These are phyloP conservation scores for Pulveroboletus ravenelii DNA, from an alignment of 768 basidiomycete species.

Conservation along the genomic window DNA sequence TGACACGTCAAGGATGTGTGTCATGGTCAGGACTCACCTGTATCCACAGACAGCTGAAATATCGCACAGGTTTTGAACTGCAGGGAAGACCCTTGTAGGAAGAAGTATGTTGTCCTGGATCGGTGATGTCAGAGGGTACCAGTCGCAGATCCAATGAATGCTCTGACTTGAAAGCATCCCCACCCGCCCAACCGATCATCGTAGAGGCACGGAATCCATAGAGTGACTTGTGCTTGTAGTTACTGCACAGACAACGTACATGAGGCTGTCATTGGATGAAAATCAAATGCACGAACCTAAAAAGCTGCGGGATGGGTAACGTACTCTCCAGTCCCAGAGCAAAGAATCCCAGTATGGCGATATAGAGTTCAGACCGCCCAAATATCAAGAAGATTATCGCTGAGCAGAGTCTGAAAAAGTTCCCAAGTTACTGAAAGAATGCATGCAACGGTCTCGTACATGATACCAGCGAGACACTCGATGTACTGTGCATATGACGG, in stretches of 20 bases:
- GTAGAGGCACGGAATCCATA: constrained; percentile 86
- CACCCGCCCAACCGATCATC: constrained; percentile 76
- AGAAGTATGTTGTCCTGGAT: constrained; percentile 73
- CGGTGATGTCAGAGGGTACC: constrained; percentile 15
- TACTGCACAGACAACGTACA: constrained; percentile 41
- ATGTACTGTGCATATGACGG: constrained; percentile 69
- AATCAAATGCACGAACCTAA: constrained; percentile 47
- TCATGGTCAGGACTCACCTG: constrained; percentile 44
- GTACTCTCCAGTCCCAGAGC: constrained; percentile 83
- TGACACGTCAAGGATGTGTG: constrained; percentile 4
- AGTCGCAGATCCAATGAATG: constrained; percentile 4
- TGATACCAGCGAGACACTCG: constrained; percentile 75
- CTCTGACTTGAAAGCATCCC: constrained; percentile 78
- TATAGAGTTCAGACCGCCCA: constrained; percentile 54
- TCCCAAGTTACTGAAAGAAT: constrained; percentile 3
- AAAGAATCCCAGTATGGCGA: constrained; percentile 65
- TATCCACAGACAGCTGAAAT: constrained; percentile 77
- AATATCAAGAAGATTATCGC: constrained; percentile 75
- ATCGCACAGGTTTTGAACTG: constrained; percentile 82
- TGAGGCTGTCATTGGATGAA: constrained; percentile 15
- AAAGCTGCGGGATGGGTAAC: constrained; percentile 78
- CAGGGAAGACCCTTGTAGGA: constrained; percentile 62
- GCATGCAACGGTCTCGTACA: constrained; percentile 40
- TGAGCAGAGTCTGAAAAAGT: constrained; percentile 47
- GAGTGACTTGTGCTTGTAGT: constrained; percentile 71